Evolutionary conservation across 306 rosid species (phyloP).

Genomic region (Spatholobus suberectus): DNA sequence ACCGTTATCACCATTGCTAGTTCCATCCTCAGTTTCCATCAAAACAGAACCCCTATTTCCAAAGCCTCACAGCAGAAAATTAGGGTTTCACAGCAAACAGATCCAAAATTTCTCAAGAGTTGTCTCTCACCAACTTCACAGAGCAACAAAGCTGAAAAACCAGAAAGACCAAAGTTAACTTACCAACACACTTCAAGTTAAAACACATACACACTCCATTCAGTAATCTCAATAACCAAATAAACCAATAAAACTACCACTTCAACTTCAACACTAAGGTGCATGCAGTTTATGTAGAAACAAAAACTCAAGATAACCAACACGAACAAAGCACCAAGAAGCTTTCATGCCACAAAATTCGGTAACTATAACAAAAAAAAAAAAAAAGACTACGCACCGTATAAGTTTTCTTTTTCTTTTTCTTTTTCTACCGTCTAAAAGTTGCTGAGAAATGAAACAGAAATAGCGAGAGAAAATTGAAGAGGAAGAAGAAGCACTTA

Average conservation of each 20-base stretch:
- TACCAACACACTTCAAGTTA: background rate
- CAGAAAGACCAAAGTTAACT: constrained; percentile 16
- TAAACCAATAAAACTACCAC: constrained; percentile 7
- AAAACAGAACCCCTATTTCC: constrained; percentile 40
- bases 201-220: constrained; percentile 16
- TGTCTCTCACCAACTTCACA: constrained; percentile 34
- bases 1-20: constrained; percentile 42
- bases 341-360: background rate
- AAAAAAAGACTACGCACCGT: background rate
- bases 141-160: constrained; percentile 24
- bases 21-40: constrained; percentile 66
- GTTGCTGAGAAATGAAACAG: constrained; percentile 34
- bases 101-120: constrained; percentile 44
- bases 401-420: background rate
- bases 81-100: constrained; percentile 67
- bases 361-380: background rate
- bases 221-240: background rate
- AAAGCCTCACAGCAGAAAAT: constrained; percentile 46
- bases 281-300: background rate
- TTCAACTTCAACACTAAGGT: constrained; percentile 9
- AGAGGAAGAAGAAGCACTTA: constrained; percentile 37
- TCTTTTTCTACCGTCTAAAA: background rate
- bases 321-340: background rate
- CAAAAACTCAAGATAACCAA: constrained; percentile 27
- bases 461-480: background rate